Base-by-base conservation (phyloP, 805 yeast genomes). In the Yarrowia hollandica region DNA sequence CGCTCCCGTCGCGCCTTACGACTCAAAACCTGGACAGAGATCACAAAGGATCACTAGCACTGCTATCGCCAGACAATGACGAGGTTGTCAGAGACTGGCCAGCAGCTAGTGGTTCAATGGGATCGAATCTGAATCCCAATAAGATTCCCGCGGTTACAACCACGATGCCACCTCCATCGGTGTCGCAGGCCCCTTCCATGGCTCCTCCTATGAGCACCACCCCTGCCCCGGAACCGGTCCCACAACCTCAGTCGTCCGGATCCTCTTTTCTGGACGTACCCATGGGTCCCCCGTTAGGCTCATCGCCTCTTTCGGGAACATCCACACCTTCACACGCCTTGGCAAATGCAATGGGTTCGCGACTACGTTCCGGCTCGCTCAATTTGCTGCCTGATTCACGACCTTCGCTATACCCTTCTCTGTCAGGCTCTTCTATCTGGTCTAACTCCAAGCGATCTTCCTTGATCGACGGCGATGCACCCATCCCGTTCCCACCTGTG, bases 1-100 rank as follows among this genome's bases (percentile, higher is more conserved):
- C 95, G 12, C 73, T 88, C 48, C 92, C 94, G 8, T 83, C 90
- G 18, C 73, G 85, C 48, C 77, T 84, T 59, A 67, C 72, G 39
- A 68, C 75, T 21, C 69, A 64, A 26, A 62, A 64, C 15, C 52
- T 61, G 23, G 60, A 63, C 33, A 55, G 64, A 14, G 64, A 50
- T 21, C 62, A 37, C 44, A 63, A 38, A n/a, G 74, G 74, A 28
- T 66, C 69, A 50, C 65, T 70, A 28, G 75, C 74, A 12, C 69
- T 64, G 50, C 65, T 66, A 15, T 67, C 69, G 21, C 74, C 72
- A 2, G 70, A 64, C 34, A 63, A 67, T 21, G 58, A 52, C 26
- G 58, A 52, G 35, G 58, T 52, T 8, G 58, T 52, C 26, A 16
- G 44, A 31, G 55, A 48, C 55, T 48, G 55, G 55, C 55, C 55